These are phyloP conservation scores for Penicillium bovifimosum DNA, from an alignment of 495 filamentous ascomycete species.

Conservation along the genomic window DNA sequence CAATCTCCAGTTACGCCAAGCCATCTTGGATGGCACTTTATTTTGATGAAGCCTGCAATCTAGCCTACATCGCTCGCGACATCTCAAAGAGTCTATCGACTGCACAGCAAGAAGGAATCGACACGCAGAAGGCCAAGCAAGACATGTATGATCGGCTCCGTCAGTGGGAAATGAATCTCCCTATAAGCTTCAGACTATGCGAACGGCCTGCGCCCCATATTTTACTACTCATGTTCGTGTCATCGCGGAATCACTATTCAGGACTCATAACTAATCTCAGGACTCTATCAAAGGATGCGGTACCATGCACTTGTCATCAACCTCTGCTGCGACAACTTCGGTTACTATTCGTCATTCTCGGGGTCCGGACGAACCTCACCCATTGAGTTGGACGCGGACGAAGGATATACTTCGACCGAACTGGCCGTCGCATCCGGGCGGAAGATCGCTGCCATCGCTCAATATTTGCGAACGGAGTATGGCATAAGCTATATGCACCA, in stretches of 20 bases:
- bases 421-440: slow-evolving; percentile 20
- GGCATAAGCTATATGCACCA: slow-evolving; percentile 28
- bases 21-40: slow-evolving; percentile 22
- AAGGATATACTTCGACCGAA: neutral
- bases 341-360: slow-evolving; percentile 1
- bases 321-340: slow-evolving; percentile 20
- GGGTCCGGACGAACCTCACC: neutral
- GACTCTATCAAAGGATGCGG: slow-evolving; percentile 21
- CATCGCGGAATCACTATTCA: neutral
- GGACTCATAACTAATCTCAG: neutral
- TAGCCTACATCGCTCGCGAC: slow-evolving; percentile 29
- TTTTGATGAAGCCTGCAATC: slow-evolving; percentile 29
- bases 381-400: neutral
- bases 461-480: slow-evolving; percentile 15
- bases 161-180: slow-evolving; percentile 20
- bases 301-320: slow-evolving; percentile 28
- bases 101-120: neutral
- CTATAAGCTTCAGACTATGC: slow-evolving; percentile 8
- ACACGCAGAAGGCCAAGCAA: slow-evolving; percentile 10
- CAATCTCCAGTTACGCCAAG: slow-evolving; percentile 9
- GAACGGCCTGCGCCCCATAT: slow-evolving; percentile 24
- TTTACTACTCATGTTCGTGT: slow-evolving; percentile 23
- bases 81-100: slow-evolving; percentile 10
- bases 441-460: slow-evolving; percentile 18
- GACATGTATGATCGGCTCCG: slow-evolving; percentile 19